Base-by-base conservation (phyloP, 2,329 filamentous ascomycete genomes). In the Xylariales sp. region DNA sequence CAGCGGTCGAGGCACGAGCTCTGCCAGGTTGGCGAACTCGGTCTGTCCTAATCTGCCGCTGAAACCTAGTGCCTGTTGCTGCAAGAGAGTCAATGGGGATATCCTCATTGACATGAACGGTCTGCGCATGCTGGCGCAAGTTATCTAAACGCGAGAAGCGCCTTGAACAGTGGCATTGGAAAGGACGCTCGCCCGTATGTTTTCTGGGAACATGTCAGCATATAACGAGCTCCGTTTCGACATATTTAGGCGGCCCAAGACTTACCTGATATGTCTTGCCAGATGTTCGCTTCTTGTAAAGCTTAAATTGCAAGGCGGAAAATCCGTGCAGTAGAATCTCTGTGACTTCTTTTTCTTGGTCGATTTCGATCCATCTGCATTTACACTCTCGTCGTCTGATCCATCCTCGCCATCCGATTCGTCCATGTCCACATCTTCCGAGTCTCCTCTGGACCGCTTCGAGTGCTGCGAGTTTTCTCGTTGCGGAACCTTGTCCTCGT, bases 231-330 rank as follows among this genome's bases (percentile, higher is more conserved):
- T 32, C 29, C n/a, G n/a, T 32, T 7, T 32, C 29, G 24, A n/a
- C 24, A 27, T 27, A 27, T 27, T 27, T n/a, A 8, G 8, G 8
- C 8, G 18, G 43, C 54, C 25, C 16, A 35, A 41, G 42, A 61
- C 69, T 48, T 75, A 90, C 84, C 90, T 81, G 53, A 98, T 97
- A 58, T 98, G 93, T 38, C 93, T 79, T 12, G 91, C 91, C 46
- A 98, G 65, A 69, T 98, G 93, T 61, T 98, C 93, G 58, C 91
- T 97, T 47, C 93, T 75, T 0, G 93, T 97, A 60, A 98, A 98
- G 63, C 89, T 96, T 44, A 98, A 64, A 56, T 84, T 90, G 64
- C 93, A 98, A 4, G 90, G 90, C 19, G 91, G 91, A 54, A 88
- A 97, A 22, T 95, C 89, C 4, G 86, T 94, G 66, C 93, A 98